These are phyloP conservation scores for Auricularia sp. DNA, from an alignment of 768 basidiomycete species.

Conservation along the genomic window DNA sequence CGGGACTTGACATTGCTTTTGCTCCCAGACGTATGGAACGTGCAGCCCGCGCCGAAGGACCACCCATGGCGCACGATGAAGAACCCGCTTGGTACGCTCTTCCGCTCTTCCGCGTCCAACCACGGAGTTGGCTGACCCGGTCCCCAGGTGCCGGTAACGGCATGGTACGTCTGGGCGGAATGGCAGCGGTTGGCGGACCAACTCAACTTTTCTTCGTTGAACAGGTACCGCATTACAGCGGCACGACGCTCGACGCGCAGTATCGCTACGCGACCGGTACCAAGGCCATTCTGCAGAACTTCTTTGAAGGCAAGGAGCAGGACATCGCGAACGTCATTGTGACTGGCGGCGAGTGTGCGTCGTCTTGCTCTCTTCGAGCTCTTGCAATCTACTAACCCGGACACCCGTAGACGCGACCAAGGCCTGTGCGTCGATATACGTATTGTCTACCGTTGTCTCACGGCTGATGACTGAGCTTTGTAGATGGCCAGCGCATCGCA, in stretches of 20 bases:
- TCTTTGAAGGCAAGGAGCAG: slow-evolving; percentile 52
- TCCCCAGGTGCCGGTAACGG: slow-evolving; percentile 62
- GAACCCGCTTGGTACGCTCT: slow-evolving; percentile 45
- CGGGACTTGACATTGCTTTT: slow-evolving; percentile 16
- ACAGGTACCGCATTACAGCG: slow-evolving; percentile 62
- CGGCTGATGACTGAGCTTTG: not conserved
- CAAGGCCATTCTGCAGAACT: slow-evolving; percentile 63
- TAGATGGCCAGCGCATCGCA: not conserved
- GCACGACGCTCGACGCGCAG: slow-evolving; percentile 86
- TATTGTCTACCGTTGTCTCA: not conserved
- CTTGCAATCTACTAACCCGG: not conserved
- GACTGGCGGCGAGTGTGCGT: slow-evolving; percentile 39
- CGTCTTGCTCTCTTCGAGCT: not conserved
- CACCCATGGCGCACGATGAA: slow-evolving; percentile 80
- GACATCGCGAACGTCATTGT: slow-evolving; percentile 77
- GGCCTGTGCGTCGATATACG: not conserved
- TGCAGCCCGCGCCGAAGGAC: slow-evolving; percentile 78
- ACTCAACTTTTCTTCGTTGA: not conserved
- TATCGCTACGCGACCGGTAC: slow-evolving; percentile 71
- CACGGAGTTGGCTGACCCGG: too few species aligned
- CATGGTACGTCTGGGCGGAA: slow-evolving; percentile 41
- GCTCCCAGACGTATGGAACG: slow-evolving; percentile 68
- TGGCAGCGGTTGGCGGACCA: not conserved
- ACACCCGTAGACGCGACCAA: not conserved
- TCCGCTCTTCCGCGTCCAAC: too few species aligned